Percentiles rank a stretch among this genome's conserved stretches.
Evolutionary conservation across 2,329 filamentous ascomycete species (phyloP).

Genomic region (Hypoxylon sp.): DNA sequence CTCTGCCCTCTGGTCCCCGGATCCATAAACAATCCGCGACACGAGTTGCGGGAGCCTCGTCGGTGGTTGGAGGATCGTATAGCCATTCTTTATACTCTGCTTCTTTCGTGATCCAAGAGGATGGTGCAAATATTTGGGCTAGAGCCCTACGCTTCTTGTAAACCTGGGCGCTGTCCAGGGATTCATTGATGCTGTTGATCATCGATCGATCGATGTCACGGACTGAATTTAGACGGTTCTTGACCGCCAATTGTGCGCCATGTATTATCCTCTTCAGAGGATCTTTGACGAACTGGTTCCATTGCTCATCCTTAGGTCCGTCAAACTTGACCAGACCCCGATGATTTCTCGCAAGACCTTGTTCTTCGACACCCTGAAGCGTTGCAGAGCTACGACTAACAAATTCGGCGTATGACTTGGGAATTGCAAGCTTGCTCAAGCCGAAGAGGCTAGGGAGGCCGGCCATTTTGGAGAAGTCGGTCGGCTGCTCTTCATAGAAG

Average conservation of each 20-base stretch:
- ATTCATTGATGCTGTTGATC: slow-evolving; percentile 54
- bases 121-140: slow-evolving; percentile 53
- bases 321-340: slow-evolving; percentile 61
- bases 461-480: slow-evolving; percentile 57
- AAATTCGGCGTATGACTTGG: slow-evolving; percentile 57
- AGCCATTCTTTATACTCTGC: slow-evolving; percentile 58
- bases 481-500: slow-evolving; percentile 60
- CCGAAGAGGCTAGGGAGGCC: slow-evolving; percentile 54
- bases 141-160: slow-evolving; percentile 55
- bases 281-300: slow-evolving; percentile 56
- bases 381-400: slow-evolving; percentile 60
- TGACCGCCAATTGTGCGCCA: slow-evolving; percentile 55
- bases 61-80: slow-evolving; percentile 34
- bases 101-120: slow-evolving; percentile 59
- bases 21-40: slow-evolving; percentile 58
- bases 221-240: slow-evolving; percentile 57
- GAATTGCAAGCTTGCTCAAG: slow-evolving; percentile 51
- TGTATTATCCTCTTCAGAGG: slow-evolving; percentile 58
- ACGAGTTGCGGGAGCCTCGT: slow-evolving; percentile 19
- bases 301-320: slow-evolving; percentile 58
- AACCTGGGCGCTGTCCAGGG: slow-evolving; percentile 55
- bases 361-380: slow-evolving; percentile 55
- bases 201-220: slow-evolving; percentile 56
- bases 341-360: slow-evolving; percentile 58
- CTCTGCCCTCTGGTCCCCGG: slow-evolving; percentile 59